Conservation (phyloP, 345 rosid species). For the Viola odorata region DNA sequence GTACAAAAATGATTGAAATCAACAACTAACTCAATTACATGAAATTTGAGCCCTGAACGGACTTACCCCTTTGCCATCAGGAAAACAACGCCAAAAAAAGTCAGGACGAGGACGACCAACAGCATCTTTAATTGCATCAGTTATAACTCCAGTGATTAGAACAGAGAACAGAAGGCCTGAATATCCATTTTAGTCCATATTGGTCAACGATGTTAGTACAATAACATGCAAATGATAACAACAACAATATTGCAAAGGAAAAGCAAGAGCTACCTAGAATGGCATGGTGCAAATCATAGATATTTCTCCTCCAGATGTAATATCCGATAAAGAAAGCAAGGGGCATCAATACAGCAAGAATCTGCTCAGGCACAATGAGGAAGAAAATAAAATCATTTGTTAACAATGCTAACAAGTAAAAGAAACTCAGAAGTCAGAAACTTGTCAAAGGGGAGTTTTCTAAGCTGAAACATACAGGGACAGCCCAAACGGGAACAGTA, state of each 20-base stretch:
- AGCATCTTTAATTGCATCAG: slow-evolving; percentile 88
- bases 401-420: not conserved
- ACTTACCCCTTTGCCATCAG: slow-evolving; percentile 78
- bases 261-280: slow-evolving; percentile 50
- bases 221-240: slow-evolving; percentile 5
- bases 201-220: not conserved
- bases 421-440: not conserved
- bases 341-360: slow-evolving; percentile 65
- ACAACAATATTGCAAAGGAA: slow-evolving; percentile 11
- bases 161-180: slow-evolving; percentile 77
- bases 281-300: slow-evolving; percentile 90
- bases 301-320: slow-evolving; percentile 68
- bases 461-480: slow-evolving; percentile 52
- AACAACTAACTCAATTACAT: slow-evolving; percentile 2
- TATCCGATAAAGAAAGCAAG: slow-evolving; percentile 45
- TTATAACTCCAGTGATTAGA: slow-evolving; percentile 69
- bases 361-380: slow-evolving; percentile 31
- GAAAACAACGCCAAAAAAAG: slow-evolving; percentile 97
- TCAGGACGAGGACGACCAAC: slow-evolving; percentile 97
- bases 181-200: slow-evolving; percentile 12
- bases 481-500: slow-evolving; percentile 84
- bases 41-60: slow-evolving; percentile 2
- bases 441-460: not conserved
- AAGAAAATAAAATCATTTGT: not conserved
- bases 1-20: slow-evolving; percentile 6